Percentiles rank a stretch among this genome's conserved stretches.
Conservation (phyloP, 495 filamentous ascomycete genomes). For the Xylaria flabelliformis region DNA sequence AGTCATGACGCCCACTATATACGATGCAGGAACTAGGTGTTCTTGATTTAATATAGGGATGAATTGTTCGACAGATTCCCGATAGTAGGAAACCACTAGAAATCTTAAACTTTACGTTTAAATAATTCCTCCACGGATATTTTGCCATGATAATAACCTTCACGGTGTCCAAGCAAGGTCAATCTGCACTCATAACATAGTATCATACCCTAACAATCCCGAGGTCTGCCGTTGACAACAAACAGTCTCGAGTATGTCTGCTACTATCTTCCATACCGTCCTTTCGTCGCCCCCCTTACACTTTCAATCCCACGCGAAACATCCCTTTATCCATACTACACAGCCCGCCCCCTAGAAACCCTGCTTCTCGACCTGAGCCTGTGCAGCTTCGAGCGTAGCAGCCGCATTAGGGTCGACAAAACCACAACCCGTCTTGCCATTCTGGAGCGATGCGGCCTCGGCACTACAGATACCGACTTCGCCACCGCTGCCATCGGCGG, state of each 20-base stretch:
- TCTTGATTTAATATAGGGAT: not conserved
- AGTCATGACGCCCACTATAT: not conserved
- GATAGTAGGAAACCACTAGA: not conserved
- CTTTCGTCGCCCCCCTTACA: not conserved
- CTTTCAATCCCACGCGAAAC: not conserved
- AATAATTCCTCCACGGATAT: not conserved
- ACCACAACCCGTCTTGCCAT: conserved; percentile 51
- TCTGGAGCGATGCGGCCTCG: conserved; percentile 49
- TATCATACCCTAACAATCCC: not conserved
- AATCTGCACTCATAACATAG: not conserved
- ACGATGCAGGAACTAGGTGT: not conserved
- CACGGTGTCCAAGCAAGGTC: not conserved
- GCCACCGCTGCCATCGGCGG: conserved; percentile 21
- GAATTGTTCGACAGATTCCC: not conserved
- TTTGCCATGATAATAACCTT: not conserved
- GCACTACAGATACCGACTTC: conserved; percentile 51
- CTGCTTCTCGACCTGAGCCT: conserved; percentile 52
- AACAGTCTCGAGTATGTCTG: not conserved
- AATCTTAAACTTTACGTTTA: not conserved
- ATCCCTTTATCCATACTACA: conserved; percentile 1
- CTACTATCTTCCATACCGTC: not conserved
- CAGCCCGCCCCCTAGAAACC: conserved; percentile 40
- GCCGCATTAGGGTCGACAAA: conserved; percentile 52
- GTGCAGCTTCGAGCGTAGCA: conserved; percentile 47
- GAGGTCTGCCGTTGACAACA: not conserved